phyloP scores from a whole-genome alignment of 495 filamentous ascomycete species.

The Aspergillus taichungensis region DNA sequence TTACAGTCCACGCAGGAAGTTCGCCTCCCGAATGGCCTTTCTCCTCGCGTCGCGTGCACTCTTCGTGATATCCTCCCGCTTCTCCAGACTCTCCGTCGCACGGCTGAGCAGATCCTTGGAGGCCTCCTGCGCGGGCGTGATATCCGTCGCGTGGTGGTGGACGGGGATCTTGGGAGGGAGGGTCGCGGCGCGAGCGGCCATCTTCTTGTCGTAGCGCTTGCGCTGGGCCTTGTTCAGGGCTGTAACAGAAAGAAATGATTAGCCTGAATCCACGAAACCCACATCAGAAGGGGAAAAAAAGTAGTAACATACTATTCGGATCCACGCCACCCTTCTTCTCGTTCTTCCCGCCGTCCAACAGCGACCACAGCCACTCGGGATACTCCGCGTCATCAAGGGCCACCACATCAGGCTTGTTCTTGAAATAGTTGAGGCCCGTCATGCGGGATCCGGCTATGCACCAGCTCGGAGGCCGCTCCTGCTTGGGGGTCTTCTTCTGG shows the following conservation, averaged over 20 bases:
- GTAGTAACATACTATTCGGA: slow-evolving; percentile 50
- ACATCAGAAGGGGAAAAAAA: no score
- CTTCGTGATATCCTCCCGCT: slow-evolving; percentile 39
- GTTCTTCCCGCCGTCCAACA: slow-evolving; percentile 48
- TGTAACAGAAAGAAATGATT: slow-evolving; percentile 10
- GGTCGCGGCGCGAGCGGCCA: slow-evolving; percentile 55
- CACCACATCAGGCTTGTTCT: slow-evolving; percentile 60
- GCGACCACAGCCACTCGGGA: slow-evolving; percentile 82
- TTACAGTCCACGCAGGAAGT: slow-evolving; percentile 83
- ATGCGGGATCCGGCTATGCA: slow-evolving; percentile 64
- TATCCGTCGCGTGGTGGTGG: slow-evolving; percentile 75
- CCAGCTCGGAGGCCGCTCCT: slow-evolving; percentile 33
- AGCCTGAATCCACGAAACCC: no score
- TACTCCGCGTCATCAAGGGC: slow-evolving; percentile 80
- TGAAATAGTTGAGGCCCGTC: slow-evolving; percentile 80
- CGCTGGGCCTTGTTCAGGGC: slow-evolving; percentile 51
- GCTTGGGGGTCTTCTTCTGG: slow-evolving; percentile 17
- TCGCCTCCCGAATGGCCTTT: slow-evolving; percentile 78
- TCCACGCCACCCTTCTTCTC: slow-evolving; percentile 35
- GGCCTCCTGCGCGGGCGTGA: slow-evolving; percentile 47
- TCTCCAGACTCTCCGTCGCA: slow-evolving; percentile 28
- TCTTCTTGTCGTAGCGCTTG: slow-evolving; percentile 51
- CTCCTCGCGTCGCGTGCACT: slow-evolving; percentile 63
- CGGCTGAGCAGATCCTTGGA: slow-evolving; percentile 16
- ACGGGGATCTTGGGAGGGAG: slow-evolving; percentile 69